Base-by-base conservation (phyloP, 768 basidiomycete species). In the Amanita subjunquillea region DNA sequence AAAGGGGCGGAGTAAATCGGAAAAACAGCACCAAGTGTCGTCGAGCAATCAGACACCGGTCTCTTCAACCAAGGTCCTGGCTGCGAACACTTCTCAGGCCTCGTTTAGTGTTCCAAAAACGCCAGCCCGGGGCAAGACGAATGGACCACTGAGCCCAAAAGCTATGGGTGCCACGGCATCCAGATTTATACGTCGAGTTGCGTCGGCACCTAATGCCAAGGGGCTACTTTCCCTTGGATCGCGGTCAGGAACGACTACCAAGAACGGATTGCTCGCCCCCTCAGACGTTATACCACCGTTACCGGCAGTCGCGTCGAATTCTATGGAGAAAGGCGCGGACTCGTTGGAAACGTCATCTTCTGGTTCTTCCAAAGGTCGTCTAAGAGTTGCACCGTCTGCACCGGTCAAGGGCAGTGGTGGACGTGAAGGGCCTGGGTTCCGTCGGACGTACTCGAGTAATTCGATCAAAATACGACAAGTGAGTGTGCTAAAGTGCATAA, bases 171-270 rank as follows among this genome's bases (percentile, higher is more conserved):
- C 83, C 13, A 81, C 83, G 0, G 87, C 91, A 7, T 80, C 88
- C 45, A 85, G 94, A 34, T 93, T 97, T 70, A 83, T 98, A 29
- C 85, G 95, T 49, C 84, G 95, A 46, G 95, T 98, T 44, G 92
- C 94, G 3, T 96, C 92, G 7, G 94, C 96, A 2, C 95, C 95
- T 2, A 99, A 97, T 63, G 87, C 93, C 32, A 98, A 97, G 65
- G 87, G 85, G 27, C 74, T 99, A 29, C 92, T 98, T 65, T 72
- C 74, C 37, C 69, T 80, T 42, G 69, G 77, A 51, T 74, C 80
- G 40, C 77, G 82, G 23, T 77, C 79, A 17, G 61, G 76, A 3
- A 72, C 77, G 29, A 80, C 79, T 2, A 85, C 83, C 27, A 86
- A 80, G 71, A 89, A 90, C 60, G 87, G 88, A 12, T 69, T 91